Evolutionary conservation across 129 eudicot genomes (phyloP).

Genomic region (Tanacetum coccineum): DNA sequence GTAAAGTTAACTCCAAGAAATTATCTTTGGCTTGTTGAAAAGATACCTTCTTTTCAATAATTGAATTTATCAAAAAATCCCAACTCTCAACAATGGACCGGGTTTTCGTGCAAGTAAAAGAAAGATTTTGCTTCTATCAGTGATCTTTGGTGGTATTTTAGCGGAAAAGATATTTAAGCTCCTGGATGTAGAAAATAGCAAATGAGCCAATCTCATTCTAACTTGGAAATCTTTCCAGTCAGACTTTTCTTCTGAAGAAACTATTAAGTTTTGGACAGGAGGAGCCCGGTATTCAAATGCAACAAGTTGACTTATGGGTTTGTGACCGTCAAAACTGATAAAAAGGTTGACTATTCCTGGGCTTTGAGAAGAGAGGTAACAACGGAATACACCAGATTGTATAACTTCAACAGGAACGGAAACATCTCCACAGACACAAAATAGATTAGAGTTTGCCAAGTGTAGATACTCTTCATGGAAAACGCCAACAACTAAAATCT

Average conservation of each 20-base stretch:
- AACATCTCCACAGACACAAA: slow-evolving; percentile 65
- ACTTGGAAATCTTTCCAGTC: slow-evolving; percentile 60
- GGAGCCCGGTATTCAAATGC: slow-evolving; percentile 74
- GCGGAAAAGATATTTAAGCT: slow-evolving; percentile 52
- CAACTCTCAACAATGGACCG: slow-evolving; percentile 55
- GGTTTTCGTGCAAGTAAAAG: slow-evolving; percentile 48
- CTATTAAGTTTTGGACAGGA: slow-evolving; percentile 14
- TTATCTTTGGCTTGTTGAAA: slow-evolving; percentile 53
- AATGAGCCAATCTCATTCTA: slow-evolving; percentile 75
- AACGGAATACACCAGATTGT: slow-evolving; percentile 84
- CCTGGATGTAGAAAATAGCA: slow-evolving; percentile 80
- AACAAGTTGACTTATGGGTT: slow-evolving; percentile 72
- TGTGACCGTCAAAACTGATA: slow-evolving; percentile 71
- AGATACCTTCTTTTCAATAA: slow-evolving; percentile 42
- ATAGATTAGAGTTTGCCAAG: slow-evolving; percentile 43
- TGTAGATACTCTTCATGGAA: slow-evolving; percentile 53
- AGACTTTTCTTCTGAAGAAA: slow-evolving; percentile 40
- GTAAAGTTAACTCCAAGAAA: slow-evolving; percentile 69
- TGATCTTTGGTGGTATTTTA: slow-evolving; percentile 44
- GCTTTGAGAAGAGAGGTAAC: slow-evolving; percentile 54
- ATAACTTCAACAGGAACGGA: slow-evolving; percentile 57
- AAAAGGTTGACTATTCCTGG: slow-evolving; percentile 71
- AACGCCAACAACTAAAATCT: slow-evolving; percentile 74
- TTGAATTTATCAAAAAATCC: slow-evolving; percentile 47
- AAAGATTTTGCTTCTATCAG: slow-evolving; percentile 70